These are phyloP conservation scores for Ophiocordyceps camponoti-rufipedis DNA, from an alignment of 2,329 filamentous ascomycete genomes.

Conservation along the genomic window DNA sequence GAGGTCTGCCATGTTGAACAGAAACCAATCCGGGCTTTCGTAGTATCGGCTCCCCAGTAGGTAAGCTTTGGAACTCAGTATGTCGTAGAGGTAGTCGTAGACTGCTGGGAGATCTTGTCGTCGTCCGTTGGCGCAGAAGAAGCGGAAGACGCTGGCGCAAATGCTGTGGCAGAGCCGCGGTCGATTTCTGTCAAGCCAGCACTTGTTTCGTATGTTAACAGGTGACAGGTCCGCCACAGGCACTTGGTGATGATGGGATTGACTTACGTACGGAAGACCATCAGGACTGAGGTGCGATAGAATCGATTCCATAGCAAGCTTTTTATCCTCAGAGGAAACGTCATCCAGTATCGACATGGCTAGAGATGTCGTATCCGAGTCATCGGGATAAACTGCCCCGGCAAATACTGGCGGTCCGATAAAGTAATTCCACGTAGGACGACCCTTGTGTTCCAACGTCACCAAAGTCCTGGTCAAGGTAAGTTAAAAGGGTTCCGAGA, in stretches of 20 bases:
- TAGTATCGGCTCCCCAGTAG: background rate
- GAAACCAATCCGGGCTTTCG: background rate
- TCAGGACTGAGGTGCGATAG: background rate
- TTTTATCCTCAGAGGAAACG: background rate
- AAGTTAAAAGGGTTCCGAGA: background rate
- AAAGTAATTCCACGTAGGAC: background rate
- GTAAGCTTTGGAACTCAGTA: background rate
- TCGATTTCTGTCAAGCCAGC: background rate
- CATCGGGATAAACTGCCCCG: background rate
- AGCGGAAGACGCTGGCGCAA: background rate
- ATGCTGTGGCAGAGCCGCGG: background rate
- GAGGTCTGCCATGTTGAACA: background rate
- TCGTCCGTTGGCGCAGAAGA: background rate
- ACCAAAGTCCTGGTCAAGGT: background rate
- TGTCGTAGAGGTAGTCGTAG: background rate
- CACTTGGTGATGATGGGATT: background rate
- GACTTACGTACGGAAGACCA: background rate
- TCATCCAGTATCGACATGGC: background rate
- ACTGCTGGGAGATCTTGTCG: background rate
- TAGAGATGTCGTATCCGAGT: background rate
- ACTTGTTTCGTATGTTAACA: background rate
- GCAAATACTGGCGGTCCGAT: background rate
- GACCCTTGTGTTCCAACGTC: background rate
- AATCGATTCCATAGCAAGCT: background rate
- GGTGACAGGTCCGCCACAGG: background rate